Evolutionary conservation across 371 early-diverging fungal genomes (phyloP).

Genomic region (Mucor plumbeus): DNA sequence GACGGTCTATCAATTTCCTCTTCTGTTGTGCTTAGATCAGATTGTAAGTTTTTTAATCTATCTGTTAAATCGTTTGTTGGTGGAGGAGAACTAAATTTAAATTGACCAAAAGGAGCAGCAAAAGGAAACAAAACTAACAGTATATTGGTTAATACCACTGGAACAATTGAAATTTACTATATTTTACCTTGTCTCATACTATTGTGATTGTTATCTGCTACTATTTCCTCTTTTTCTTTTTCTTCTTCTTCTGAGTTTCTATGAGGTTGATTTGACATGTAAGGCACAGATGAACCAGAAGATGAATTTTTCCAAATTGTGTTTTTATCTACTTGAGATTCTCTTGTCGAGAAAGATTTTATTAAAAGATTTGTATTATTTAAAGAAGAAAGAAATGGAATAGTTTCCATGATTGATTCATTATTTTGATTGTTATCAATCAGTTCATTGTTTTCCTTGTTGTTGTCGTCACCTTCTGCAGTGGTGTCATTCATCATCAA

Average conservation of each 20-base stretch:
- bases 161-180: no score
- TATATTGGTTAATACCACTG: neutral
- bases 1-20: neutral
- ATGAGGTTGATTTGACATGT: slow-evolving; percentile 8
- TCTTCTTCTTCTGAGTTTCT: slow-evolving; percentile 8
- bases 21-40: neutral
- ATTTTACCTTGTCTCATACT: neutral
- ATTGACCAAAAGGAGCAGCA: neutral
- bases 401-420: slow-evolving; percentile 9
- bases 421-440: slow-evolving; percentile 2
- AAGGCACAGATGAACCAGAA: slow-evolving; percentile 23
- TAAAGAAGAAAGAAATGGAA: slow-evolving; percentile 3
- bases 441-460: slow-evolving; percentile 7
- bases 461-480: slow-evolving; percentile 7
- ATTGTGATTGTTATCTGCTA: neutral
- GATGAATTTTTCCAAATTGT: slow-evolving; percentile 18
- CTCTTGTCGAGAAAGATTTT: slow-evolving; percentile 4
- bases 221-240: neutral
- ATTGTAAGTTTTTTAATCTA: neutral
- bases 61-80: neutral
- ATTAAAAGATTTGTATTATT: neutral
- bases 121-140: neutral
- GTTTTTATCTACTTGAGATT: slow-evolving; percentile 12
- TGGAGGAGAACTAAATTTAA: neutral
- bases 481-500: slow-evolving; percentile 16